phyloP scores from a whole-genome alignment of 2,329 filamentous ascomycete species.

The Orbilia blumenaviensis region DNA sequence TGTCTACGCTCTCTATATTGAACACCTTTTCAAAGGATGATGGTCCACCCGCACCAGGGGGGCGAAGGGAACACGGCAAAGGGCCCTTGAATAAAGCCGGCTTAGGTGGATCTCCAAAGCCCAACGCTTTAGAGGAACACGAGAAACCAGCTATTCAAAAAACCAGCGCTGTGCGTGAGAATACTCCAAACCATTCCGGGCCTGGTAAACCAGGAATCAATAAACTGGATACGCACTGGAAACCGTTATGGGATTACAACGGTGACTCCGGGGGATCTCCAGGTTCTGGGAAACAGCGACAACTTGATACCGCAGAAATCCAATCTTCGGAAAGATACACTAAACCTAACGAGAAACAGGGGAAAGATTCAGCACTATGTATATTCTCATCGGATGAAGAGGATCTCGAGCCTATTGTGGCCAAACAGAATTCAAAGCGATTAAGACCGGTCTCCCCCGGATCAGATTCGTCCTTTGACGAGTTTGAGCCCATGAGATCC shows the following conservation, averaged over 20 bases:
- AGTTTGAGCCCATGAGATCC: constrained; percentile 36
- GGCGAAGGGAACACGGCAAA: background rate
- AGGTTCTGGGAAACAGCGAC: background rate
- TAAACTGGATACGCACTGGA: background rate
- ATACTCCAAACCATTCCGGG: background rate
- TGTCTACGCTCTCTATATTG: constrained; percentile 24
- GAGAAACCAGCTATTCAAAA: background rate
- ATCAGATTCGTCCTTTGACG: constrained; percentile 19
- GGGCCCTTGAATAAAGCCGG: background rate
- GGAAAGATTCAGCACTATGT: background rate
- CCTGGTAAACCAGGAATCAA: background rate
- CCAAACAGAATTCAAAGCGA: background rate
- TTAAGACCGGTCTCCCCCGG: background rate
- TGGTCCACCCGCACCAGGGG: background rate
- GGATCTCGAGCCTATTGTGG: background rate
- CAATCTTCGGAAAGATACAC: background rate
- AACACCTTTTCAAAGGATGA: constrained; percentile 12
- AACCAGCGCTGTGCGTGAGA: background rate
- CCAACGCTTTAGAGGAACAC: background rate
- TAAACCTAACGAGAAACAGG: background rate
- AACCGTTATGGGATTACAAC: background rate
- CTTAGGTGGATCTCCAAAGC: background rate
- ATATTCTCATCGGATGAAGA: constrained; percentile 30
- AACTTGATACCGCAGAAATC: background rate
- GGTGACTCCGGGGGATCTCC: background rate